These are phyloP conservation scores for Fragaria iinumae DNA, from an alignment of 306 rosid genomes.

Conservation along the genomic window DNA sequence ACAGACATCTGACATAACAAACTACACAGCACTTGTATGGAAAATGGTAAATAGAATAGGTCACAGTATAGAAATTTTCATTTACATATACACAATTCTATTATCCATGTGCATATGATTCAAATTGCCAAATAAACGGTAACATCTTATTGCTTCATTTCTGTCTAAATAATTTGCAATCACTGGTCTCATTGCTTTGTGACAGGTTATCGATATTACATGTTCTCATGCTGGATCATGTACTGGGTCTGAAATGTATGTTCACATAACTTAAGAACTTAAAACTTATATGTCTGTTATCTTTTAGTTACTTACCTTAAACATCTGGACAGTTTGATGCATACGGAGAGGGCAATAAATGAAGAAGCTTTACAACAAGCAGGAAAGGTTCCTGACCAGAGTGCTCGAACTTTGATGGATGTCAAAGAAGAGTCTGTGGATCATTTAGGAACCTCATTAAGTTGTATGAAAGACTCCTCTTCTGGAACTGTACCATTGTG, in stretches of 20 bases:
- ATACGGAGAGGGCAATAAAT: conserved; percentile 21
- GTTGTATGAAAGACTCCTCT: conserved; percentile 27
- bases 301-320: conserved; percentile 8
- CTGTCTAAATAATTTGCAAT: background rate
- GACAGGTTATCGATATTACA: conserved; percentile 38
- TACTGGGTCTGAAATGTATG: conserved; percentile 47
- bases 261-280: conserved; percentile 23
- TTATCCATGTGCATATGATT: background rate
- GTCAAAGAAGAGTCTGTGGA: conserved; percentile 29
- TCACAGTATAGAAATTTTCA: background rate
- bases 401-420: conserved; percentile 25
- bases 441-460: conserved; percentile 29
- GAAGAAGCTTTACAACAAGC: conserved; percentile 26
- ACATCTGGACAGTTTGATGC: conserved; percentile 37
- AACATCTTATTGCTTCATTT: background rate
- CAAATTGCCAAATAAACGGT: background rate
- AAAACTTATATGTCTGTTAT: conserved; percentile 8
- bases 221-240: conserved; percentile 28
- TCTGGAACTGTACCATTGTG: conserved; percentile 21
- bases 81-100: background rate
- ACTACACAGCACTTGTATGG: background rate
- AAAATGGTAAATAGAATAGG: background rate
- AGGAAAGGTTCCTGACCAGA: conserved; percentile 31
- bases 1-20: background rate
- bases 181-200: conserved; percentile 23